Conservation (phyloP, 2,329 filamentous ascomycete genomes). For the Orbilia ellipsospora region DNA sequence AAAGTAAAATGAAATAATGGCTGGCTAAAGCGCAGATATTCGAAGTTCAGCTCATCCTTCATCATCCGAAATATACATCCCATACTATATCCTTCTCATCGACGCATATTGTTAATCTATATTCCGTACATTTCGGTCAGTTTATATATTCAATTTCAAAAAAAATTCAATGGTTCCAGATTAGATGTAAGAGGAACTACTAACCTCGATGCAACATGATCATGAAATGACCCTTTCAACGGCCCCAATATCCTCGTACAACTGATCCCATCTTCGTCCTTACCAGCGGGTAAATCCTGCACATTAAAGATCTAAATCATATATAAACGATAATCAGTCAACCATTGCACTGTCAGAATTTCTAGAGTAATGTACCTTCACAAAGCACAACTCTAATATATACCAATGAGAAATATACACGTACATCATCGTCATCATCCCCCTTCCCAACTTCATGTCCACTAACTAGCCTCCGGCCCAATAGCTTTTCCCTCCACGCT, state of each 20-base stretch:
- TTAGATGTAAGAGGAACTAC: neutral
- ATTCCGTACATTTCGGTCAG: neutral
- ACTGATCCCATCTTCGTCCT: slow-evolving; percentile 2
- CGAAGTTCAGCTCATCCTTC: too few species aligned
- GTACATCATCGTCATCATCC: neutral
- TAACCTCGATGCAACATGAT: slow-evolving; percentile 23
- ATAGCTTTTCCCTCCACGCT: slow-evolving; percentile 20
- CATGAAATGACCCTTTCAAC: slow-evolving; percentile 19
- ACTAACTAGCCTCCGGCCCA: slow-evolving; percentile 27
- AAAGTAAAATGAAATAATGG: too few species aligned
- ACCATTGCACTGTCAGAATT: too few species aligned
- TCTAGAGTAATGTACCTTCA: too few species aligned
- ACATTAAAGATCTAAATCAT: slow-evolving; percentile 22
- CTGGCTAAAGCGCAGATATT: too few species aligned
- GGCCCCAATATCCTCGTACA: slow-evolving; percentile 45
- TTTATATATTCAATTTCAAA: too few species aligned
- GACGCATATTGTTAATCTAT: slow-evolving; percentile 39
- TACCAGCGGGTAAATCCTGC: slow-evolving; percentile 28
- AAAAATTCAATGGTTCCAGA: too few species aligned
- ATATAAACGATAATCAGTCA: too few species aligned
- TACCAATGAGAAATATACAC: neutral
- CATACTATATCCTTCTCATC: slow-evolving; percentile 35
- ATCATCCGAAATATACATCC: slow-evolving; percentile 47
- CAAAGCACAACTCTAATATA: too few species aligned
- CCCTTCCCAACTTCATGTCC: neutral